Base-by-base conservation (phyloP, 2,329 filamentous ascomycete genomes). In the Ophiostoma novo-ulmi region DNA sequence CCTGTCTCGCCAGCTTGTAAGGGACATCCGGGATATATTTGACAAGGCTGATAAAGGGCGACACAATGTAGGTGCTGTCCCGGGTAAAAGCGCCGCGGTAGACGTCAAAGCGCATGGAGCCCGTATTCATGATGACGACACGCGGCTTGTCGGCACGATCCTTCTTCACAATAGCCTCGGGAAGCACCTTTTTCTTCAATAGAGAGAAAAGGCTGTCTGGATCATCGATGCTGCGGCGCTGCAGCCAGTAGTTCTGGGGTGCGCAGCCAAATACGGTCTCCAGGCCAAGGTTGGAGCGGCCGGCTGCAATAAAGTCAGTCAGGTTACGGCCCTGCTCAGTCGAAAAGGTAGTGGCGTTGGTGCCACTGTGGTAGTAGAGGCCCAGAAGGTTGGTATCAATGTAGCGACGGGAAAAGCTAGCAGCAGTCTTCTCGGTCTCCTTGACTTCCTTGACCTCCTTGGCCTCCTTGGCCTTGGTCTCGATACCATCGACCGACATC, bases 321-420 rank as follows among this genome's bases (percentile, higher is more conserved):
- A 93, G 90, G 70, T 91, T 89, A 69, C 83, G 85, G 22, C 94
- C 94, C 66, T 89, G 85, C 17, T 89, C 82, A 0, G 94, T 97
- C 1, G 87, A 85, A 77, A 98, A 98, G 0, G 88, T 90, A 0
- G 86, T 83, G 20, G 85, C 83, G 75, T 94, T 89, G 39, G 91
- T 86, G 0, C 87, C 87, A 2, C 91, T 92, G 78, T 98, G 94
- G 76, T 95, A 86, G 75, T 94, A 86, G 72, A 96, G 85, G 0
- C 93, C 95, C 73, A 88, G 91, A 0, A 97, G 83, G 75, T 98
- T 98, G 80, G 94, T 97, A 80, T 98, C 94, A 72, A 98, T 94
- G 79, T 97, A 98, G 72, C 90, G 87, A 65, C 94, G 87, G 69
- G 85, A 85, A 77, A 97, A 97, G 26, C 38, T n/a, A 11, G 39